Base-by-base conservation (phyloP, 768 basidiomycete genomes). In the Myochromella boudieri region DNA sequence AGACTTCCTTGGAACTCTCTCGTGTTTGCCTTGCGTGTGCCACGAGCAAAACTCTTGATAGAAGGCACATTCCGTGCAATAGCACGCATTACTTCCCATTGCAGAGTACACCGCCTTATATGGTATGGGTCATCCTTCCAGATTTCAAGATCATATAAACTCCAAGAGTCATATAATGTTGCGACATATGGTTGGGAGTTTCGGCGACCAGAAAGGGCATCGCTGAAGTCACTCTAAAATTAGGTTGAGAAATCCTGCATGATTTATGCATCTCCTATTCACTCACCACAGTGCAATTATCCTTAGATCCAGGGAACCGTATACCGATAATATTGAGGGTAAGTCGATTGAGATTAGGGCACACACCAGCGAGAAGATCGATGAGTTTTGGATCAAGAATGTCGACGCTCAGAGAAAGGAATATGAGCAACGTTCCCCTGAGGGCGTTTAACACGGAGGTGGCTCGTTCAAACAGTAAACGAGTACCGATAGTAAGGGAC, bases 101-200 rank as follows among this genome's bases (percentile, higher is more conserved):
- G 51, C n/a, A 56, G 54, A n/a, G n/a, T n/a, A 6, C 46, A 44
- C 25, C 60, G 53, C 11, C 60, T 60, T 3, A 52, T 48, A 32
- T 51, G 51, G 47, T 60, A 57, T n/a, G n/a, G n/a, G 24, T 57
- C 59, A 56, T 60, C 60, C 34, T 49, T 56, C 54, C 53, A 54
- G 29, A 66, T 51, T 14, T 59, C 52, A 12, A 62, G 52, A 28
- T 55, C 53, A 15, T 52, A 36, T 10, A 63, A 44, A 15, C 49
- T 52, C 63, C 63, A 67, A 17, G 48, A 46, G 21, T 51, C 45
- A 41, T 62, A 59, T 3, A 44, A n/a, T 4, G 11, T 26, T 11
- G 1, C 21, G n/a, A n/a, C n/a, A n/a, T n/a, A n/a, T n/a, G n/a
- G n/a, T 10, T 25, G 17, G 2, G 20, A n/a, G 4, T 11, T 22